Conservation (phyloP, 2,329 filamentous ascomycete genomes). For the Colletotrichum spaethianum region DNA sequence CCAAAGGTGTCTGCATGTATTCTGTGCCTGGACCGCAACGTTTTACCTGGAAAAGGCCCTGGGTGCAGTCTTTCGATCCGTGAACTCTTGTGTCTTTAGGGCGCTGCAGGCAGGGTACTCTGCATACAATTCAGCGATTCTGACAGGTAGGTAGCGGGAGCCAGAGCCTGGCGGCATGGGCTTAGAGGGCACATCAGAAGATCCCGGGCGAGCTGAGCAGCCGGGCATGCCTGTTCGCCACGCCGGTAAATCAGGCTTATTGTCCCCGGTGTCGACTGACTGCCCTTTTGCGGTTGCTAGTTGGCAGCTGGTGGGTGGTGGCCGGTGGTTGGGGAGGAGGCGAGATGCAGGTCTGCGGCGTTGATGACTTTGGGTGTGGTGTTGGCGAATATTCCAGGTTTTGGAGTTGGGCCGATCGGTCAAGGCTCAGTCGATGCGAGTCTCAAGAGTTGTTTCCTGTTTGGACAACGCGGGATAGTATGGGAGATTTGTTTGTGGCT, state of each 20-base stretch:
- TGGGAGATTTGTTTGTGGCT: background rate
- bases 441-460: background rate
- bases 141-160: background rate
- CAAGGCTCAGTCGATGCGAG: background rate
- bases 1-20: background rate
- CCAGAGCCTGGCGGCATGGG: background rate
- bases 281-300: background rate
- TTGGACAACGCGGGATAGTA: background rate
- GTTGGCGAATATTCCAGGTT: background rate
- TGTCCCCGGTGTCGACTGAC: background rate
- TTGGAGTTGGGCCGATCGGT: background rate
- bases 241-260: conserved; percentile 2
- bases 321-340: background rate
- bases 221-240: conserved; percentile 18
- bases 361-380: background rate
- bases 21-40: conserved; percentile 2
- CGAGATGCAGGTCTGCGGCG: conserved; percentile 9
- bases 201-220: background rate
- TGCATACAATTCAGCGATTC: conserved; percentile 8
- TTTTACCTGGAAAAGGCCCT: background rate
- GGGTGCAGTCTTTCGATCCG: background rate
- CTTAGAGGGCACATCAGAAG: background rate
- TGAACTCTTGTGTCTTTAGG: background rate
- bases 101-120: conserved; percentile 13
- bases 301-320: conserved; percentile 1